phyloP scores from a whole-genome alignment of 208 protist genomes.

The Zelonia costaricensis region DNA sequence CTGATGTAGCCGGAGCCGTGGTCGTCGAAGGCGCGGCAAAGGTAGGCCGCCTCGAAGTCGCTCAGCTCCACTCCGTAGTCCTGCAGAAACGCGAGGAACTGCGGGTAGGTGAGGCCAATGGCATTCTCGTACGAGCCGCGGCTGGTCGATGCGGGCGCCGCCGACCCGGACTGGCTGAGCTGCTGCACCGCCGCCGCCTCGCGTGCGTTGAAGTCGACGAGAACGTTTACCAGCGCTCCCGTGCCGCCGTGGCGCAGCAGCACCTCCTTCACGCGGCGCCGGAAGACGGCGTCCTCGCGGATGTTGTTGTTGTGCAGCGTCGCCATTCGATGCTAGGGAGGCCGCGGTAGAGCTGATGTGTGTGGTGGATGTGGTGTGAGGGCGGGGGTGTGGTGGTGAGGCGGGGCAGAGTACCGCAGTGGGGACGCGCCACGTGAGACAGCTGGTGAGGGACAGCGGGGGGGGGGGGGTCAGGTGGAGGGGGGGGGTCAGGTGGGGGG shows the following conservation, averaged over 20 bases:
- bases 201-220: constrained; percentile 56
- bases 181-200: constrained; percentile 30
- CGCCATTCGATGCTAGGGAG: constrained; percentile 39
- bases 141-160: background rate
- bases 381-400: background rate
- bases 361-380: background rate
- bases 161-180: constrained; percentile 20
- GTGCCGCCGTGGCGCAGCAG: constrained; percentile 44
- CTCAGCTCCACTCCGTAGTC: constrained; percentile 48
- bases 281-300: constrained; percentile 72
- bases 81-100: constrained; percentile 55
- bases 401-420: background rate
- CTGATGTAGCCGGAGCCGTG: constrained; percentile 54
- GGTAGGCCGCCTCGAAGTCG: constrained; percentile 55
- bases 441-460: too few species aligned
- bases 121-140: too few species aligned
- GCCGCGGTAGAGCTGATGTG: constrained; percentile 4
- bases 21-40: constrained; percentile 78
- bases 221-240: constrained; percentile 50
- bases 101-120: constrained; percentile 50
- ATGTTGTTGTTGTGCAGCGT: constrained; percentile 71
- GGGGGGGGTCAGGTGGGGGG: too few species aligned
- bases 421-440: background rate
- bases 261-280: constrained; percentile 63
- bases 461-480: too few species aligned